Evolutionary conservation across 1,284 basidiomycete species (phyloP).

Genomic region (Rhodotorula sp.): DNA sequence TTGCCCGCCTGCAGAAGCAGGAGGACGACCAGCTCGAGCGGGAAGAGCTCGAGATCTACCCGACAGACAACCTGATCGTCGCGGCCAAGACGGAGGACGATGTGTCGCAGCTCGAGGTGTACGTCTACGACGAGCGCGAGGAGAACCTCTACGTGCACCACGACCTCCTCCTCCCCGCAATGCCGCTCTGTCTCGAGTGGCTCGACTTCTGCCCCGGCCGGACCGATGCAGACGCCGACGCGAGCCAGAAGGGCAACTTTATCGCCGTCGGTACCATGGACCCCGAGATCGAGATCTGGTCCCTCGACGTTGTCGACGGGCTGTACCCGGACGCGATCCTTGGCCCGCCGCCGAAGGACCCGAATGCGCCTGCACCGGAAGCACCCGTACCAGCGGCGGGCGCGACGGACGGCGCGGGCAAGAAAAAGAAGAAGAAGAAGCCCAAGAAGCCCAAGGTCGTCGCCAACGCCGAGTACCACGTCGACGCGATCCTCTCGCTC

Average conservation of each 20-base stretch:
- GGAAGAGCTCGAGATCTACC: constrained; percentile 84
- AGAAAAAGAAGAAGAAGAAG: constrained; percentile 91
- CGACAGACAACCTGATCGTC: constrained; percentile 89
- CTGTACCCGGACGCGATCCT: constrained; percentile 93
- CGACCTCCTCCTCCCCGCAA: constrained; percentile 95
- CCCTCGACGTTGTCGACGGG: constrained; percentile 87
- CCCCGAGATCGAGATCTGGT: constrained; percentile 99
- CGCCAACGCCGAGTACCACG: constrained; percentile 74
- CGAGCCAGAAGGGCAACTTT: constrained; percentile 67
- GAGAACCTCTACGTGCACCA: constrained; percentile 97
- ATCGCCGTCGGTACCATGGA: constrained; percentile 97
- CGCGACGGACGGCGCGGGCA: constrained; percentile 20
- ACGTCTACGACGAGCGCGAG: constrained; percentile 83
- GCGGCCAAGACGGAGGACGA: constrained; percentile 96
- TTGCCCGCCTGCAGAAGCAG: constrained; percentile 31
- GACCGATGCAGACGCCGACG: constrained; percentile 44
- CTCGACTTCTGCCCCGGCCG: constrained; percentile 81
- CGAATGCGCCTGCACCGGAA: constrained; percentile 67
- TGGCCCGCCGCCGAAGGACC: constrained; percentile 69
- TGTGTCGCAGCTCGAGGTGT: constrained; percentile 91
- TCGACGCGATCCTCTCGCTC: constrained; percentile 87
- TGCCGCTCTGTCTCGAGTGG: constrained; percentile 99
- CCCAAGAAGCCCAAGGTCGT: constrained; percentile 64
- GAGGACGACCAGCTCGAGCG: constrained; percentile 81
- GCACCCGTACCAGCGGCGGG: constrained; percentile 61